Conservation (phyloP, 2,329 filamentous ascomycete species). For the Trichoderma atroviride region DNA sequence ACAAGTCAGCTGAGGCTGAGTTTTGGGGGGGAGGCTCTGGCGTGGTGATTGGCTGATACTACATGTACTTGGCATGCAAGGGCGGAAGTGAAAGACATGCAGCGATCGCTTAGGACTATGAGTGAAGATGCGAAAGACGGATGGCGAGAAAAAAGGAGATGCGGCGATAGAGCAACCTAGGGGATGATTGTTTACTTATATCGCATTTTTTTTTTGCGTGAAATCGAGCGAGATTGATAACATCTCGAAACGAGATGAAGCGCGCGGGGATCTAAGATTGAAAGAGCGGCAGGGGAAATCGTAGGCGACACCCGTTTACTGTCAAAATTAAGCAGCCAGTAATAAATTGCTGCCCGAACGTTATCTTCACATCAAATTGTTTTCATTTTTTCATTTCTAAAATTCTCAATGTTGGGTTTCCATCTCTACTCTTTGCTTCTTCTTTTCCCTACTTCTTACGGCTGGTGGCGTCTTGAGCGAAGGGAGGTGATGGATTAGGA, state of each 20-base stretch:
- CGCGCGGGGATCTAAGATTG: neutral
- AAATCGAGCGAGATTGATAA: neutral
- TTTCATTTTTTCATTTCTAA: neutral
- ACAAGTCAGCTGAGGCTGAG: slow-evolving; percentile 10
- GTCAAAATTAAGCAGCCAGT: neutral
- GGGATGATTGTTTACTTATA: neutral
- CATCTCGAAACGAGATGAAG: slow-evolving; percentile 6
- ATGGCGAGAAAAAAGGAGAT: neutral
- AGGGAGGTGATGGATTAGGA: neutral
- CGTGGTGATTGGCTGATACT: slow-evolving; percentile 1
- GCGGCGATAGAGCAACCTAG: neutral
- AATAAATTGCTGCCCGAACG: neutral
- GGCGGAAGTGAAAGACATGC: neutral
- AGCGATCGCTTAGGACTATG: neutral
- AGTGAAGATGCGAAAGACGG: neutral
- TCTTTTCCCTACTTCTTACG: neutral
- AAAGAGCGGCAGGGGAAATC: neutral
- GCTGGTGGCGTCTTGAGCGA: neutral
- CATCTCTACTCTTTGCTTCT: too few relatives aligned
- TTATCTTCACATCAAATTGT: neutral
- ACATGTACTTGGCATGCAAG: neutral
- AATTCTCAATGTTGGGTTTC: neutral
- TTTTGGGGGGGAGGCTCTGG: neutral
- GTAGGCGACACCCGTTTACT: neutral
- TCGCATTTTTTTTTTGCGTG: neutral